Evolutionary conservation across 805 yeast species (phyloP), one percentile per base, ranked within the genome.

Genomic region (Metschnikowia orientalis): DNA sequence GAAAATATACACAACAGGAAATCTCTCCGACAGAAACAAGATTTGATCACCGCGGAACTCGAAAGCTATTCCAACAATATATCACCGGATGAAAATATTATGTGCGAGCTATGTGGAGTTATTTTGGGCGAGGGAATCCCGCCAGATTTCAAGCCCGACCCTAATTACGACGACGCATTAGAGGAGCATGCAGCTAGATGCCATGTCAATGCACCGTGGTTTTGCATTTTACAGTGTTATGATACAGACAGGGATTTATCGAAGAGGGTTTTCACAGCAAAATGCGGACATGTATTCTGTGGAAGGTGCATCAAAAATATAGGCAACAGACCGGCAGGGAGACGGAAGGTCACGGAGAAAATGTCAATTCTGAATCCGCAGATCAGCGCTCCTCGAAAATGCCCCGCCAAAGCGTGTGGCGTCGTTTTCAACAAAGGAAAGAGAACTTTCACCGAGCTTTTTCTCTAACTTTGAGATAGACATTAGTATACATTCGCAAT

Each of bases 231-330:
- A 10, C 58, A 61, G 17, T 59, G 79, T n/a, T 69, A 79, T 0
- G 67, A 63, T 8, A 60, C 63, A 0, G 94, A 84, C 48, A 48
- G 61, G 12, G 79, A 73, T 35, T 59, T 83, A 20, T 80, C 89
- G 0, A 75, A 68, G 47, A 69, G 87, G 39, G 71, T 81, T 2
- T 87, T 79, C 49, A 71, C 84, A 0, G 57, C 61, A 8, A 59
- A 56, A 23, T 87, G 96, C 63, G 95, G 95, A 0, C 96, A 87
- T 60, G 72, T 79, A 1, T 87, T 75, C 53, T 87, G 96, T 56
- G 96, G 95, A 1, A 58, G 90, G 25, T 87, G 96, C 58, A 82
- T 81, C 14, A 75, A 75, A 43, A 72, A 77, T 45, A 76, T 81
- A n/a, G 71, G 71, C 11, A 68, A 71, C 45, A 49, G 69, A 32